These are phyloP conservation scores for Solanum etuberosum DNA, from an alignment of 257 asterid genomes.

Conservation along the genomic window DNA sequence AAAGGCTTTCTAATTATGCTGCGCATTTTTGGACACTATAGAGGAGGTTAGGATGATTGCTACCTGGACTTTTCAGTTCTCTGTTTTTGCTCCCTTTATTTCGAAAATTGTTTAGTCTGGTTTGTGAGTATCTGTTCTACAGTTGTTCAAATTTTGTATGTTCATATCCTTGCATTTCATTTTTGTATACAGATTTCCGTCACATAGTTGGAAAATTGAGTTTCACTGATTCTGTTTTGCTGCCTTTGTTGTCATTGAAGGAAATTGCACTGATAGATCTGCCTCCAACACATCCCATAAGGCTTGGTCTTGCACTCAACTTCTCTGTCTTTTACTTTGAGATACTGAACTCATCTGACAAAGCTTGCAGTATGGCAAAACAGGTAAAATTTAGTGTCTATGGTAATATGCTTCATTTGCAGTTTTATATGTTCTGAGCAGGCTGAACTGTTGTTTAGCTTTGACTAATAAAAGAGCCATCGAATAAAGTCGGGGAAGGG, in stretches of 20 bases:
- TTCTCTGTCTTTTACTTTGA: conserved; percentile 42
- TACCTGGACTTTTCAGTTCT: not conserved
- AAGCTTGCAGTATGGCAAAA: conserved; percentile 41
- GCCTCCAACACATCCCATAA: conserved; percentile 39
- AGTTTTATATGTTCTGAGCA: not conserved
- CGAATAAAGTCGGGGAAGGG: not conserved
- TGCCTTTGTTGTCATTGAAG: conserved; percentile 12
- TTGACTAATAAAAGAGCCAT: not conserved
- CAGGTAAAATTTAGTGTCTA: conserved; percentile 17
- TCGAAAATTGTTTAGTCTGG: not conserved
- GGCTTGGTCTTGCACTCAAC: conserved; percentile 42
- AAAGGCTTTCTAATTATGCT: not conserved
- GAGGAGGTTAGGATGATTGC: not conserved
- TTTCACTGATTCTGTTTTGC: not conserved
- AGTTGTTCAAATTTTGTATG: not conserved
- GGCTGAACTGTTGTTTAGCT: not conserved
- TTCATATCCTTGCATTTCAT: not conserved
- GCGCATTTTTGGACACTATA: not conserved
- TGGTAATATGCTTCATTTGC: not conserved
- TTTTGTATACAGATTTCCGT: not conserved
- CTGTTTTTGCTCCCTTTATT: not conserved
- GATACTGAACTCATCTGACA: conserved; percentile 40
- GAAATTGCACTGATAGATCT: conserved; percentile 35
- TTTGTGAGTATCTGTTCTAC: not conserved
- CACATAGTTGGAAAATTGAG: not conserved